Evolutionary conservation across 2,329 filamentous ascomycete genomes (phyloP), one percentile per base, ranked within the genome.

Genomic region (Leptographium wingfieldii): DNA sequence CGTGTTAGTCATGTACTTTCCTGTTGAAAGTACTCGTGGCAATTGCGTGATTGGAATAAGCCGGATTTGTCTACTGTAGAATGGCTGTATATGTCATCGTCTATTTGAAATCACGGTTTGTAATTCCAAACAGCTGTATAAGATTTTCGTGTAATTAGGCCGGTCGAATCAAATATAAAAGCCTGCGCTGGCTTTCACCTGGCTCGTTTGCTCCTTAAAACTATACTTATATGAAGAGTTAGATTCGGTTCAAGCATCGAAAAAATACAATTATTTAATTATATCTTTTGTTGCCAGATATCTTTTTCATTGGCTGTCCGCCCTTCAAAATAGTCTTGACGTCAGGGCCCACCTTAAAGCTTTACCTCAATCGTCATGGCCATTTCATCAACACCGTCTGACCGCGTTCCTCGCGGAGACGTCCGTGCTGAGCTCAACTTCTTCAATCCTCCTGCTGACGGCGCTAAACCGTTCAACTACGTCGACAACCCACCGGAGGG

Each of bases 381-480:
- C 9, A 48, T 46, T 16, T 12, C 19, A 22, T 12, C 46, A 10
- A 5, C 12, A 4, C 16, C 46, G 14, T 27, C n/a, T 22, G 69
- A 72, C 53, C 59, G 62, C 25, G 68, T 78, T 14, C 78, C 79
- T 48, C 73, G 82, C 60, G 88, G 88, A 63, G 76, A 82, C 64
- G 81, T 87, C 62, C 76, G 76, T 55, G 80, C 85, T 11, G 72
- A 70, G n/a, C 75, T 92, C 38, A 80, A 82, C 73, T 92, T 86
- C 77, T 89, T 81, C 73, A 65, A 69, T 12, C 77, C 80, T 0
- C 86, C 88, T 0, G 65, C 75, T 3, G 83, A 88, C 70, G 79
- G 81, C 66, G 73, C 77, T 11, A 68, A 67, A 1, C 86, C 87
- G 29, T 86, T 80, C 76, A 83, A 86, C 73, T 83, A 84, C 70